A percentile compares a stretch with the other conserved stretches of the same genome.
phyloP scores from a whole-genome alignment of 2,329 filamentous ascomycete species.

The Anthostomella pinea region DNA sequence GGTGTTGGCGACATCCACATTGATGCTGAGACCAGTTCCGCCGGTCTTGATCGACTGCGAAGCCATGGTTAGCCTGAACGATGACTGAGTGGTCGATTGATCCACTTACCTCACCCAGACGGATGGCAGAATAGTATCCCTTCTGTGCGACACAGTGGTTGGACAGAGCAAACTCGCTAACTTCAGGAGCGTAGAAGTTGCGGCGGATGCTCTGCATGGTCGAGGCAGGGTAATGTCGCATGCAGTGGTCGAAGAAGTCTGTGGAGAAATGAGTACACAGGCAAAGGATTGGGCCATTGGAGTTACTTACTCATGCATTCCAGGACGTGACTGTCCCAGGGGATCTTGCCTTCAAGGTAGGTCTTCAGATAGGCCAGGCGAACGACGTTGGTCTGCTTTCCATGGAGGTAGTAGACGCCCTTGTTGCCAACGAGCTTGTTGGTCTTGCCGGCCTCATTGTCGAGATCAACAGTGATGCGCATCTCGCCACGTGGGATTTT shows the following conservation, averaged over 20 bases:
- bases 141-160: constrained; percentile 75
- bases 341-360: constrained; percentile 61
- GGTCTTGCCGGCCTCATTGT: constrained; percentile 40
- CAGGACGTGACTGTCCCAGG: constrained; percentile 65
- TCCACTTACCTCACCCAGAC: constrained; percentile 62
- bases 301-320: constrained; percentile 67
- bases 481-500: constrained; percentile 46
- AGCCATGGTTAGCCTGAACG: no score
- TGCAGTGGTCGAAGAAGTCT: constrained; percentile 84
- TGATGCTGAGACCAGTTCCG: constrained; percentile 69
- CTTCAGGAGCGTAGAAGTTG: constrained; percentile 68
- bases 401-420: constrained; percentile 53
- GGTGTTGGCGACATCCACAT: constrained; percentile 88
- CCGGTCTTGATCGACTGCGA: constrained; percentile 37
- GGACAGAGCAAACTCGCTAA: constrained; percentile 53
- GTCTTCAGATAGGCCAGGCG: constrained; percentile 62
- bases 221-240: constrained; percentile 75
- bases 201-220: constrained; percentile 71
- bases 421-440: constrained; percentile 33
- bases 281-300: neutral
- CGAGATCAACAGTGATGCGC: constrained; percentile 67
- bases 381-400: constrained; percentile 65
- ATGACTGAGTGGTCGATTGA: no score
- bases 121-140: constrained; percentile 83
- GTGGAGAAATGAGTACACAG: constrained; percentile 5